Conservation (phyloP, 164 flowering plant species). For the Litsea cubeba region DNA sequence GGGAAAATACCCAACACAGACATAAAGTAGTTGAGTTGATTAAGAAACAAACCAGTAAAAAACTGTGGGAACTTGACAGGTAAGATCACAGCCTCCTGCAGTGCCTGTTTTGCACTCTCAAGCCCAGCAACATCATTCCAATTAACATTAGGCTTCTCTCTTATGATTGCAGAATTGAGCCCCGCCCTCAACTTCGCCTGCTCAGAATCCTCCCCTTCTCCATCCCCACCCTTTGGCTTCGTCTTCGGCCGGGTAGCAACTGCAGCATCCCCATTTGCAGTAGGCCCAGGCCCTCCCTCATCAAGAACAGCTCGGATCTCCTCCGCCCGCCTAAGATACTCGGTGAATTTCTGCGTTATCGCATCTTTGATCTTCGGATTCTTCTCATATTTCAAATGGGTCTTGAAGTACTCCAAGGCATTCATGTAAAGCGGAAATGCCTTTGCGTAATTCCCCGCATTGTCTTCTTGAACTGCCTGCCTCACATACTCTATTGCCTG, state of each 20-base stretch:
- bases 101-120: constrained; percentile 94
- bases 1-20: too few relatives aligned
- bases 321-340: constrained; percentile 93
- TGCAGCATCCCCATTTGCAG: constrained; percentile 73
- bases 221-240: constrained; percentile 67
- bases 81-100: constrained; percentile 95
- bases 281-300: constrained; percentile 71
- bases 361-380: constrained; percentile 93
- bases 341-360: constrained; percentile 88
- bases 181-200: constrained; percentile 79
- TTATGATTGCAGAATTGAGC: constrained; percentile 75
- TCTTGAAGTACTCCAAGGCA: constrained; percentile 89
- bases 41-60: constrained; percentile 58
- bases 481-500: constrained; percentile 94
- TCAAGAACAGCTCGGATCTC: constrained; percentile 92
- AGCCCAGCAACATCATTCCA: constrained; percentile 98
- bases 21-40: background rate
- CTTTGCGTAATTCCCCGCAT: constrained; percentile 86
- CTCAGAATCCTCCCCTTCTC: constrained; percentile 87
- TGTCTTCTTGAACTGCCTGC: constrained; percentile 95
- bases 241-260: constrained; percentile 74
- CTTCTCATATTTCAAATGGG: constrained; percentile 95
- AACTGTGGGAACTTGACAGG: constrained; percentile 97
- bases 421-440: constrained; percentile 97
- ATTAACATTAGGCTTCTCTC: constrained; percentile 95